Percentiles rank a stretch among this genome's conserved stretches.
Conservation (phyloP, 306 rosid genomes). For the Gastrolobium villosum region DNA sequence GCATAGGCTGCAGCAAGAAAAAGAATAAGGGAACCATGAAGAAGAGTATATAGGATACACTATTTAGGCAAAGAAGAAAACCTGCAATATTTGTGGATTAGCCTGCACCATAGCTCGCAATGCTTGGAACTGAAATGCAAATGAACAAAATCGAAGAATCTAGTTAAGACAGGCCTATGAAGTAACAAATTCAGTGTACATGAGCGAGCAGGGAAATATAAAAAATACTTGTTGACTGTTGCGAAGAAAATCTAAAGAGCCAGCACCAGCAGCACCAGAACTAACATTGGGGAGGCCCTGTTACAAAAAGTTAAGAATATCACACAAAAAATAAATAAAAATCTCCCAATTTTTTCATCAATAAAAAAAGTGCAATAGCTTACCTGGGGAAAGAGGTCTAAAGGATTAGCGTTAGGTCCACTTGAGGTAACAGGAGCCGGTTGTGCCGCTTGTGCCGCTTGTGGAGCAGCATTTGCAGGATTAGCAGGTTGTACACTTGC, state of each 20-base stretch:
- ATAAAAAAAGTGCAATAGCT: conserved; percentile 5
- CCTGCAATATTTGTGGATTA: conserved; percentile 98
- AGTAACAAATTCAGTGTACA: conserved; percentile 8
- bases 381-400: conserved; percentile 96
- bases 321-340: neutral
- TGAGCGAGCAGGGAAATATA: neutral
- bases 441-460: conserved; percentile 70
- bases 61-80: conserved; percentile 42
- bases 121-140: conserved; percentile 75
- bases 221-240: conserved; percentile 82
- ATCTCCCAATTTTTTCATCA: neutral
- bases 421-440: conserved; percentile 69
- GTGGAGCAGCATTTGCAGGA: conserved; percentile 70
- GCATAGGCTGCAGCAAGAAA: conserved; percentile 86
- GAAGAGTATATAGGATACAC: conserved; percentile 5
- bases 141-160: conserved; percentile 10
- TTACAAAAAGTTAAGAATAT: conserved; percentile 44
- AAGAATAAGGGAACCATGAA: conserved; percentile 28
- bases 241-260: conserved; percentile 86
- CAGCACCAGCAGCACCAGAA: conserved; percentile 80
- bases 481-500: conserved; percentile 59
- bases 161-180: conserved; percentile 1
- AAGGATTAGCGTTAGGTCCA: conserved; percentile 94
- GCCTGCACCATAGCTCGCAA: conserved; percentile 95
- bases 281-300: conserved; percentile 89